Evolutionary conservation across 176 grass and related monocot genomes (phyloP).

Genomic region (Pharus latifolius): DNA sequence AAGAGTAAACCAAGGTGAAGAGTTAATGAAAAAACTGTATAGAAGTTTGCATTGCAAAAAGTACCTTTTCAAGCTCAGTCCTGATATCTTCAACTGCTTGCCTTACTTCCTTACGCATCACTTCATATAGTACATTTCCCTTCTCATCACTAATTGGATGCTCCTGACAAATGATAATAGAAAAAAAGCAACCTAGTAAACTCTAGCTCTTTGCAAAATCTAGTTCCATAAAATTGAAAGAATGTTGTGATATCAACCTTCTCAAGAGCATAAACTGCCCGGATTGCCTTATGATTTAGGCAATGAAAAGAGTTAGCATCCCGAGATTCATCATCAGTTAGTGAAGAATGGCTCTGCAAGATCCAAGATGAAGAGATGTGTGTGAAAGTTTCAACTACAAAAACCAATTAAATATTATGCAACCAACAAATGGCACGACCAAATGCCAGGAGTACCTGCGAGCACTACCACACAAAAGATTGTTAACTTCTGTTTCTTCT

Average conservation of each 20-base stretch:
- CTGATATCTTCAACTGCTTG: slow-evolving; percentile 85
- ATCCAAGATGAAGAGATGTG: slow-evolving; percentile 1
- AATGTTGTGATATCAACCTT: slow-evolving; percentile 45
- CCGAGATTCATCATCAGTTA: slow-evolving; percentile 85
- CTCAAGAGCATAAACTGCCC: slow-evolving; percentile 28
- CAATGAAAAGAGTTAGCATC: slow-evolving; percentile 26
- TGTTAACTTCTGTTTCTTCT: slow-evolving; percentile 46
- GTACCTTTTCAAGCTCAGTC: slow-evolving; percentile 67
- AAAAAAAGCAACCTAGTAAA: not conserved
- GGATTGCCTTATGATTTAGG: slow-evolving; percentile 43
- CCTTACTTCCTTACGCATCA: slow-evolving; percentile 81
- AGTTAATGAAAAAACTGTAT: not conserved
- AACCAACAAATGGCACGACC: not conserved
- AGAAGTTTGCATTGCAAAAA: not conserved
- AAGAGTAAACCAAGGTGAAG: slow-evolving; percentile 2
- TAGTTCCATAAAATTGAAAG: not conserved
- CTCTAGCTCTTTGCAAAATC: not conserved
- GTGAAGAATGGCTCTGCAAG: slow-evolving; percentile 82
- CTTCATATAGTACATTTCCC: slow-evolving; percentile 48
- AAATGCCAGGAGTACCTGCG: slow-evolving; percentile 25
- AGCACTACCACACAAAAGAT: slow-evolving; percentile 25
- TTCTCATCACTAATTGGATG: slow-evolving; percentile 8
- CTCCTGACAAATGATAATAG: slow-evolving; percentile 30
- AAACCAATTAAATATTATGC: not conserved
- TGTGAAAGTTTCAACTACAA: not conserved